phyloP scores from a whole-genome alignment of 495 filamentous ascomycete species.

The Rhypophila decipiens region DNA sequence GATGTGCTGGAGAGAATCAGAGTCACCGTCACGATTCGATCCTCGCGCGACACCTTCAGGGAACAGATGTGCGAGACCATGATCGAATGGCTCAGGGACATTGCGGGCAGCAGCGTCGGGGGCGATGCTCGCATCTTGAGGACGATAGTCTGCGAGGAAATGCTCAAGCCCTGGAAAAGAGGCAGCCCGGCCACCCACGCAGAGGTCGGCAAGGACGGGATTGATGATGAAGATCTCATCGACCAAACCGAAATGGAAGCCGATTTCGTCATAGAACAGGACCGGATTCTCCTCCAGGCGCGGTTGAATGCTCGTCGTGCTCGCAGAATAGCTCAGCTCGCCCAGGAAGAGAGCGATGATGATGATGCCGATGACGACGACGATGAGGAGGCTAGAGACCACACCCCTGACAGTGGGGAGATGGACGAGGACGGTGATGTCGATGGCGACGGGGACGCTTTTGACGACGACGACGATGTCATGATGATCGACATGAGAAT shows the following conservation, averaged over 20 bases:
- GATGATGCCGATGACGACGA: conserved; percentile 73
- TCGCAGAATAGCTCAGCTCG: too few relatives aligned
- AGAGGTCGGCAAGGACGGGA: conserved; percentile 74
- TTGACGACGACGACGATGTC: conserved; percentile 49
- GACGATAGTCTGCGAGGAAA: conserved; percentile 78
- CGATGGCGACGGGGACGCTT: conserved; percentile 51
- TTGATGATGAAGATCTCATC: conserved; percentile 74
- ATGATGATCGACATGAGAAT: conserved; percentile 40
- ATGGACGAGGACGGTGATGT: conserved; percentile 43
- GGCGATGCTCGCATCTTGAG: conserved; percentile 73
- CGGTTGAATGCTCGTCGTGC: conserved; percentile 44
- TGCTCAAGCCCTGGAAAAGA: conserved; percentile 76
- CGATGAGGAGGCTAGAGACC: conserved; percentile 30
- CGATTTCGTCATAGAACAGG: conserved; percentile 25
- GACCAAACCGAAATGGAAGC: conserved; percentile 27
- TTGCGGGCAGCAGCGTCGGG: conserved; percentile 82
- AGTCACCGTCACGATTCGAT: conserved; percentile 90
- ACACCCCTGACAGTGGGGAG: conserved; percentile 30
- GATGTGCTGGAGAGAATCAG: conserved; percentile 90
- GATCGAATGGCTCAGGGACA: conserved; percentile 91
- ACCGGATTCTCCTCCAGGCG: conserved; percentile 23
- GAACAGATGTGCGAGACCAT: conserved; percentile 99
- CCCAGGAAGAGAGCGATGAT: conserved; percentile 67
- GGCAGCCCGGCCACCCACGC: conserved; percentile 83
- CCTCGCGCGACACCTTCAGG: conserved; percentile 86